Percentiles rank a stretch among this genome's conserved stretches.
These are phyloP conservation scores for Castanea crenata DNA, from an alignment of 306 rosid species.

Conservation along the genomic window DNA sequence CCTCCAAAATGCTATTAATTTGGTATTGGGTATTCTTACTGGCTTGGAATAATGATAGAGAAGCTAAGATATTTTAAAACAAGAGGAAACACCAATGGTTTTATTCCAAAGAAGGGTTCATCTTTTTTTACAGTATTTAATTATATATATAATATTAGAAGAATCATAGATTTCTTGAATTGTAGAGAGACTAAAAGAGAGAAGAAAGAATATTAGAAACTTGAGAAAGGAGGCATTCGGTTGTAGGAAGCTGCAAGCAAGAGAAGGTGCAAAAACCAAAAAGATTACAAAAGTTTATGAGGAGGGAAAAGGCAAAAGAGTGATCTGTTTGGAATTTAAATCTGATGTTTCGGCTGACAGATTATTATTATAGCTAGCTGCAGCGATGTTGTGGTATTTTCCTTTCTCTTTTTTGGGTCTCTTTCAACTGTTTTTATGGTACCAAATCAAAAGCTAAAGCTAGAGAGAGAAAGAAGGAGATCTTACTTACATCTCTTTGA, in stretches of 20 bases:
- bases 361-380: neutral
- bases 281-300: slow-evolving; percentile 28
- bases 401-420: slow-evolving; percentile 32
- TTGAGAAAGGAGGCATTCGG: slow-evolving; percentile 85
- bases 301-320: slow-evolving; percentile 52
- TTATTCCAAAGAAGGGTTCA: slow-evolving; percentile 39
- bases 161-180: slow-evolving; percentile 95
- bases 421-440: slow-evolving; percentile 67
- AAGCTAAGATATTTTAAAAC: slow-evolving; percentile 55
- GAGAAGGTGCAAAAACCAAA: slow-evolving; percentile 46
- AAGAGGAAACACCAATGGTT: slow-evolving; percentile 31
- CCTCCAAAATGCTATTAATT: slow-evolving; percentile 31
- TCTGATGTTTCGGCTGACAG: slow-evolving; percentile 4
- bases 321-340: slow-evolving; percentile 21
- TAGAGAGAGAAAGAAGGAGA: slow-evolving; percentile 3
- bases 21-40: slow-evolving; percentile 24
- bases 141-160: slow-evolving; percentile 39
- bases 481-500: slow-evolving; percentile 42
- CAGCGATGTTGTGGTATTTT: slow-evolving; percentile 25
- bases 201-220: slow-evolving; percentile 88
- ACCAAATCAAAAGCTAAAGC: slow-evolving; percentile 62
- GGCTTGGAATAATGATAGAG: slow-evolving; percentile 39
- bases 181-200: slow-evolving; percentile 42
- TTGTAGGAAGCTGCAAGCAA: slow-evolving; percentile 84
- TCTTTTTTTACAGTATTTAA: slow-evolving; percentile 34